Base-by-base conservation (phyloP, 78 protist genomes). In the Planoprotostelium fungivorum region DNA sequence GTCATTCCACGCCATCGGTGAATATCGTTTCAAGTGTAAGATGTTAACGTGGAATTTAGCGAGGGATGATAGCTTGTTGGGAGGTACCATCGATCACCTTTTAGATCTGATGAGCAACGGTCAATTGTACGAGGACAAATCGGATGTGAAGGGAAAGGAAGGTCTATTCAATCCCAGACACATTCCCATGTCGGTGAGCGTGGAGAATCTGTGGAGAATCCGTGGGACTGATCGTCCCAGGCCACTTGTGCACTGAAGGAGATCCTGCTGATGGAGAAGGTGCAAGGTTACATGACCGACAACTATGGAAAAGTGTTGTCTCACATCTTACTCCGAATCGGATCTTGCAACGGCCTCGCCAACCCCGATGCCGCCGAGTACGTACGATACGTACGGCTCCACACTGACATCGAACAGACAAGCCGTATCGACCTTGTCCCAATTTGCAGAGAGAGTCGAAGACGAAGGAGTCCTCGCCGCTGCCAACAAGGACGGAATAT, bases 241-340 rank as follows among this genome's bases (percentile, higher is more conserved):
- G 94, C 96, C 0, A 94, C 94, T n/a, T 91, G 93, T n/a, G 89
- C 91, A n/a, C 36, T 94, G 23, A 91, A 91, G 73, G 96, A 94
- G 85, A 91, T 94, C 25, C 63, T 94, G 10, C 91, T 84, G 73
- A 36, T 91, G n/a, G 85, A 88, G 0, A 93, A 94, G n/a, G 29
- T 88, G 37, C 92, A 83, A 34, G 88, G 63, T 35, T 16, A 87
- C 34, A 88, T 63, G 31, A 87, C 84, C 35, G 37, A 38, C 1
- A 88, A 39, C 87, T 94, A 94, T 37, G 39, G 83, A 16, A 91
- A 90, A 84, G 35, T 94, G 16, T 84, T 91, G 10, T 63, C 93
- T 10, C 87, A 88, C 0, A 0, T 94, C 83, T 86, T 89, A 29
- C 51, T 91, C 16, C 92, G 96, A 84, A 87, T 92, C 1, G 94